A percentile compares a stretch with the other conserved stretches of the same genome.
These are phyloP conservation scores for Sugiyamaella mastotermitis DNA, from an alignment of 805 yeast genomes.

Conservation along the genomic window DNA sequence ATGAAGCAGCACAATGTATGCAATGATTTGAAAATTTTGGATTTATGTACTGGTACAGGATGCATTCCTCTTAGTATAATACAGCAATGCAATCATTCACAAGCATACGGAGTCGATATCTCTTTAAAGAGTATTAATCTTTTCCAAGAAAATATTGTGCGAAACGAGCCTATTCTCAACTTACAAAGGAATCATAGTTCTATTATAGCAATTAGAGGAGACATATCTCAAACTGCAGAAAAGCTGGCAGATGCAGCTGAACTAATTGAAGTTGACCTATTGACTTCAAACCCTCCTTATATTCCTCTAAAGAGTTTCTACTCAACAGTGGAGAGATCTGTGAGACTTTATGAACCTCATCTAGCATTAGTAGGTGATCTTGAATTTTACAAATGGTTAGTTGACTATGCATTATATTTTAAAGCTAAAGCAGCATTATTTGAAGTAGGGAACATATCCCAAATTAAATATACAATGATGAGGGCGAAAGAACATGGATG, in stretches of 20 bases:
- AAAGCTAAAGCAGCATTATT: slow-evolving; percentile 57
- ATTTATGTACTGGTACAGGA: slow-evolving; percentile 85
- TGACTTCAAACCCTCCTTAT: slow-evolving; percentile 92
- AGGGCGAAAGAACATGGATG: slow-evolving; percentile 34
- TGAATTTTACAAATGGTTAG: slow-evolving; percentile 61
- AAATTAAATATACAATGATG: slow-evolving; percentile 37
- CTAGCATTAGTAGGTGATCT: slow-evolving; percentile 73
- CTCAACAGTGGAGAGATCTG: slow-evolving; percentile 53
- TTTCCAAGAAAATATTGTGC: slow-evolving; percentile 40
- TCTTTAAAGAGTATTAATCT: slow-evolving; percentile 47
- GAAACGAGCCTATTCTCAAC: too few species aligned
- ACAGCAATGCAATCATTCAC: slow-evolving; percentile 21
- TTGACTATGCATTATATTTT: slow-evolving; percentile 37
- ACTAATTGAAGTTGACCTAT: slow-evolving; percentile 36
- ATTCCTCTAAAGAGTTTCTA: slow-evolving; percentile 46
- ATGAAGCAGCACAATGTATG: slow-evolving; percentile 2
- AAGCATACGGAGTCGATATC: slow-evolving; percentile 42
- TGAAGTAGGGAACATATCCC: slow-evolving; percentile 65
- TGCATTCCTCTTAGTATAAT: slow-evolving; percentile 63
- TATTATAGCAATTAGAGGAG: slow-evolving; percentile 7
- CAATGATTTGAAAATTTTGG: slow-evolving; percentile 36
- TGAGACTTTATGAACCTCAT: slow-evolving; percentile 64
- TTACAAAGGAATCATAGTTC: too few species aligned
- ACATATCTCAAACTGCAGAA: slow-evolving; percentile 11
- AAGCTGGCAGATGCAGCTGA: slow-evolving; percentile 10